Evolutionary conservation across 495 filamentous ascomycete species (phyloP), one percentile per base, ranked within the genome.

Genomic region (Aspergillus sparsus): DNA sequence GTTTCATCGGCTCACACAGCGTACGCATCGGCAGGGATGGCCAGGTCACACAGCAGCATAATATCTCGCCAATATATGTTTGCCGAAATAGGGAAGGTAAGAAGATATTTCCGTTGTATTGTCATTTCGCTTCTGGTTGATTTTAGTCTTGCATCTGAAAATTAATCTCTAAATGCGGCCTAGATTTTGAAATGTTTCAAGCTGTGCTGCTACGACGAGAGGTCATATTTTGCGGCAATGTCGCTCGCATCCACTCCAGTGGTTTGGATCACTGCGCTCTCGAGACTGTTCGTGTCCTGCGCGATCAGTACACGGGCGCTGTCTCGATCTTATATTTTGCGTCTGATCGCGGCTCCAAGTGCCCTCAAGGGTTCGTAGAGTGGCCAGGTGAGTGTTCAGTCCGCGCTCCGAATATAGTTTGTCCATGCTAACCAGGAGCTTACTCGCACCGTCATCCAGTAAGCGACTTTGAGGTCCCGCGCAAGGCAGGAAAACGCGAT

Each of bases 181-280:
- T 8, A 62, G 60, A 62, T 27, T 57, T 57, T 33, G 46, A 52
- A 7, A 33, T 35, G n/a, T 62, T 62, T 47, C 60, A 62, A 46
- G 39, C 21, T 31, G 35, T 47, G 7, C 53, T 62, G 2, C 53
- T 62, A 3, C 31, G 36, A 4, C 34, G 60, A 8, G 21, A 27
- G 16, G 52, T 62, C 3, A 11, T 53, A 1, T 52, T 42, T 31
- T 46, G 47, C 31, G 49, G 54, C 13, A 53, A 62, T 15, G 47
- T 57, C 11, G 53, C 9, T 15, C 47, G 16, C 8, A 55, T 62
- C 37, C 55, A 50, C 37, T 34, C 49, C 37, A 52, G 33, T 33
- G 45, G 27, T 7, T 35, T 49, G 7, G 54, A 39, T 32, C 53
- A 62, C 37, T 57, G 53, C 35, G 53, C 53, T 9, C 53, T 51